Evolutionary conservation across 2,329 filamentous ascomycete genomes (phyloP).

Genomic region (Cladophialophora bantiana): DNA sequence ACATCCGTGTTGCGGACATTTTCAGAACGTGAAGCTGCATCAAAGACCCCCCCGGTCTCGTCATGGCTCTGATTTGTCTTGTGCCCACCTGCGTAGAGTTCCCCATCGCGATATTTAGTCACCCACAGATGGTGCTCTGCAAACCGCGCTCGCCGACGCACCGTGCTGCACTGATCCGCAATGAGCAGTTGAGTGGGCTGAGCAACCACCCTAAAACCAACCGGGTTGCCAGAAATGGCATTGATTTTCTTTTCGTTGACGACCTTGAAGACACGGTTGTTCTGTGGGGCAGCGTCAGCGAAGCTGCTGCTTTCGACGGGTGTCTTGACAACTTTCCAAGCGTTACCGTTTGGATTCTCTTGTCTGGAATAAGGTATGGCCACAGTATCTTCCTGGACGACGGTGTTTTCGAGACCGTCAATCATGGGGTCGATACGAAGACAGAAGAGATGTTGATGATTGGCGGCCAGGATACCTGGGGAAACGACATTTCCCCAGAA

Average conservation of each 20-base stretch:
- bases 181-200: constrained; percentile 65
- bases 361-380: constrained; percentile 62
- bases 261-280: constrained; percentile 64
- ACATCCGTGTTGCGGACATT: constrained; percentile 50
- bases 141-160: constrained; percentile 58
- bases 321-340: constrained; percentile 57
- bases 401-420: constrained; percentile 47
- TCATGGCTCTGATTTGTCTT: constrained; percentile 61
- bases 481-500: constrained; percentile 51
- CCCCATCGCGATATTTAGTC: constrained; percentile 59
- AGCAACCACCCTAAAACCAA: constrained; percentile 64
- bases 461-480: constrained; percentile 52
- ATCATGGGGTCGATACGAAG: constrained; percentile 54
- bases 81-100: constrained; percentile 61
- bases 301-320: constrained; percentile 56
- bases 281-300: constrained; percentile 55
- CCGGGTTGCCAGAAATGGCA: constrained; percentile 59
- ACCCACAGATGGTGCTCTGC: constrained; percentile 64
- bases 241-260: constrained; percentile 61
- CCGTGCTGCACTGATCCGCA: constrained; percentile 60
- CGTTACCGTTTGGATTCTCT: constrained; percentile 61
- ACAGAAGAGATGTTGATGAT: constrained; percentile 55
- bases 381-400: constrained; percentile 62
- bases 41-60: constrained; percentile 46
- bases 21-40: constrained; percentile 29